Evolutionary conservation across 768 basidiomycete species (phyloP), one percentile per base, ranked within the genome.

Genomic region (Hysterangium stoloniferum): DNA sequence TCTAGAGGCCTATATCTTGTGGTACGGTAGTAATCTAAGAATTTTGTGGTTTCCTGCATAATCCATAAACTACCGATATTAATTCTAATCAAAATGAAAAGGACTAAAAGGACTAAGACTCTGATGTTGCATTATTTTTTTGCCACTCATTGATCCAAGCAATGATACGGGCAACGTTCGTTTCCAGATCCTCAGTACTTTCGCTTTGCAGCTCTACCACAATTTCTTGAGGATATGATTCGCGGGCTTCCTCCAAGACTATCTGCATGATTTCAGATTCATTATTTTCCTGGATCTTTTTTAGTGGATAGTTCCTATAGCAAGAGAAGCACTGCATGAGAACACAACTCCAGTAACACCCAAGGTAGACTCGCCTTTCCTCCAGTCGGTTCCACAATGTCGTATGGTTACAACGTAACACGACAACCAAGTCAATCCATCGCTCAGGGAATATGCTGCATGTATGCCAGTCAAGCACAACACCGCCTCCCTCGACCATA

Each of bases 201-300:
- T 89, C 85, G 63, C 87, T 92, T 53, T 75, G 67, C 22, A 98
- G 71, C 60, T 89, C 89, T 15, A 98, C 83, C 22, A 98, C 77
- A 55, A 95, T 86, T 64, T 88, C 84, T n/a, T 74, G 61, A 0
- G 84, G 76, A 64, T 97, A 99, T 0, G 91, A 88, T 33, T 81
- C 80, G 37, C 80, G 74, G 3, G 95, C 94, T 64, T 99, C 96
- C 28, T 89, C 84, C 9, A 86, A 69, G 32, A 96, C 82, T 45
- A 93, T 81, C 61, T 88, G 75, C 93, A 98, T 96, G 61, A 99
- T 98, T 70, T 99, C 96, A 11, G 94, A 93, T 61, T 94, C 86
- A 65, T 97, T 94, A 66, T 99, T 99, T 68, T 99, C 96, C 63
- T 94, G 87, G 4, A 99, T 90, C 68, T 99, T 99, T 64, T 89